These are phyloP conservation scores for Platanthera zijinensis DNA, from an alignment of 106 monocot species.

Conservation along the genomic window DNA sequence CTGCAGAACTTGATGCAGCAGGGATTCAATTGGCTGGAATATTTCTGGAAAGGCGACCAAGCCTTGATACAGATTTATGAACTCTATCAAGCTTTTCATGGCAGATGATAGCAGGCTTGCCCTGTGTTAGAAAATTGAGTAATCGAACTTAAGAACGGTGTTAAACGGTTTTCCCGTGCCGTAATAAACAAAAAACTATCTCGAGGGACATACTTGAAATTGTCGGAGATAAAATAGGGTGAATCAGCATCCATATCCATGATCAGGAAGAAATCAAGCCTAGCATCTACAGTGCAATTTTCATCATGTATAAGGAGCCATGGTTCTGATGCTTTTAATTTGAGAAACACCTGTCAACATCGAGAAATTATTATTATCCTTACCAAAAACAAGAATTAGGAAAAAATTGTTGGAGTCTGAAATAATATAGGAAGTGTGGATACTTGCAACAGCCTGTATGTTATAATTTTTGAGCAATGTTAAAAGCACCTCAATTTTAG, in stretches of 20 bases:
- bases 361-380: not conserved
- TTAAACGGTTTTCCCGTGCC: not conserved
- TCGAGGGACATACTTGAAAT: constrained; percentile 53
- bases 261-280: constrained; percentile 46
- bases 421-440: too few relatives aligned
- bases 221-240: constrained; percentile 55
- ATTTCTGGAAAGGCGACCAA: constrained; percentile 82
- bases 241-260: constrained; percentile 51
- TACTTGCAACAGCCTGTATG: too few relatives aligned
- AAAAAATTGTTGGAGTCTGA: too few relatives aligned
- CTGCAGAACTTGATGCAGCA: constrained; percentile 48
- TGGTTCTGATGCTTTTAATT: constrained; percentile 47
- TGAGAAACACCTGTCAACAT: constrained; percentile 35
- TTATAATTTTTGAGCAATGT: too few relatives aligned
- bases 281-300: constrained; percentile 27
- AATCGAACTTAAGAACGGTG: not conserved
- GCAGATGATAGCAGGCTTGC: constrained; percentile 53
- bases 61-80: constrained; percentile 46
- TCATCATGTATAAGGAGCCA: constrained; percentile 51
- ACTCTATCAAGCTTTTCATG: constrained; percentile 59
- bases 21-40: constrained; percentile 52
- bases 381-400: not conserved
- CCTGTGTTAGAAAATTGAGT: constrained; percentile 33
- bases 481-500: too few relatives aligned
- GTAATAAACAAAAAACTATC: not conserved